These are phyloP conservation scores for Leersia perrieri DNA, from an alignment of 176 grass and related monocot species.

Conservation along the genomic window DNA sequence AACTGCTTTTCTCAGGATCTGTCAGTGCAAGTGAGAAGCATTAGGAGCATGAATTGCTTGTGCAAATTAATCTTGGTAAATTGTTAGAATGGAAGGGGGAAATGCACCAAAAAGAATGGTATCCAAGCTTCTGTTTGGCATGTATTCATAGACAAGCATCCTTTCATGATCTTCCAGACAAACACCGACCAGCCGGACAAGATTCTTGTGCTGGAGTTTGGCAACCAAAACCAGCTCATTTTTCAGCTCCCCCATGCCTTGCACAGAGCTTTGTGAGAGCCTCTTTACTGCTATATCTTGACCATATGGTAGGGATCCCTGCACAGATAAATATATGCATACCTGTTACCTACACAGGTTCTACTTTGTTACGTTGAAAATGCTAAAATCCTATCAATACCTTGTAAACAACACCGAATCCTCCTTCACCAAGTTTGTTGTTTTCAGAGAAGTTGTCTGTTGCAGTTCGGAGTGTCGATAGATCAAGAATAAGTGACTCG, in stretches of 20 bases:
- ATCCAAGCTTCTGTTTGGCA: constrained; percentile 43
- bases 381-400: neutral
- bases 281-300: constrained; percentile 43
- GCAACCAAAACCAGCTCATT: constrained; percentile 44
- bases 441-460: constrained; percentile 49
- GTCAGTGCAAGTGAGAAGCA: neutral
- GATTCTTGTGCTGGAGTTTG: constrained; percentile 48
- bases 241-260: constrained; percentile 41
- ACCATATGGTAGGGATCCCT: constrained; percentile 36
- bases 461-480: constrained; percentile 44
- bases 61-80: neutral
- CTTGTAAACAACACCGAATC: constrained; percentile 73
- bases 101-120: constrained; percentile 29
- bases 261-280: constrained; percentile 22
- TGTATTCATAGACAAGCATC: constrained; percentile 44
- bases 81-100: neutral
- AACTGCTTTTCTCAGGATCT: neutral
- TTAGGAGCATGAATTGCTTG: neutral
- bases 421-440: constrained; percentile 62
- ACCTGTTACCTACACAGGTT: neutral
- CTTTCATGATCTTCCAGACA: constrained; percentile 44
- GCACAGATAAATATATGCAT: neutral
- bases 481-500: constrained; percentile 49
- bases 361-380: neutral
- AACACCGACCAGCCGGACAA: constrained; percentile 43